Percentiles rank a stretch among this genome's conserved stretches.
Evolutionary conservation across 805 yeast genomes (phyloP).

Genomic region (Kregervanrija pseudodelftensis): DNA sequence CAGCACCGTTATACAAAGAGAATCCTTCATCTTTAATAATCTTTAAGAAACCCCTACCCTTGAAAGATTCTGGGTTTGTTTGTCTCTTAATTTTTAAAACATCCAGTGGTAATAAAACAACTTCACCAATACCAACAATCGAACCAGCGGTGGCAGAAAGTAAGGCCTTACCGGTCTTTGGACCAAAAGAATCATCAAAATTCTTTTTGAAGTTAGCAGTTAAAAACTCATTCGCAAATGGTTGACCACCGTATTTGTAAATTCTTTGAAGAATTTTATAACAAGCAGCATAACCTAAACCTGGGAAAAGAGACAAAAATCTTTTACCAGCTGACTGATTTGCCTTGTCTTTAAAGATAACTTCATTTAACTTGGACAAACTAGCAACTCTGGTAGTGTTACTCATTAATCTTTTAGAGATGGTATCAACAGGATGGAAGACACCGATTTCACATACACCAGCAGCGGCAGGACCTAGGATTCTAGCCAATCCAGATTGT

Average conservation of each 20-base stretch:
- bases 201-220: slow-evolving; percentile 61
- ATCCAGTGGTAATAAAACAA: slow-evolving; percentile 89
- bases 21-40: slow-evolving; percentile 88
- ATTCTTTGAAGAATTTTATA: slow-evolving; percentile 96
- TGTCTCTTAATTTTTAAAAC: slow-evolving; percentile 97
- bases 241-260: slow-evolving; percentile 99
- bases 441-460: slow-evolving; percentile 95
- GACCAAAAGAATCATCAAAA: slow-evolving; percentile 76
- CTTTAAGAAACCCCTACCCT: slow-evolving; percentile 91
- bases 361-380: slow-evolving; percentile 65
- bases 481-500: slow-evolving; percentile 84
- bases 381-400: slow-evolving; percentile 65
- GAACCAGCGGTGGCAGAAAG: slow-evolving; percentile 98
- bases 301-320: slow-evolving; percentile 85
- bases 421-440: slow-evolving; percentile 98
- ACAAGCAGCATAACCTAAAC: slow-evolving; percentile 96
- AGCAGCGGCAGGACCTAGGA: slow-evolving; percentile 96
- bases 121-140: slow-evolving; percentile 95
- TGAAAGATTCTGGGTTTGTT: slow-evolving; percentile 99
- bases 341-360: slow-evolving; percentile 81
- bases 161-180: slow-evolving; percentile 95
- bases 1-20: slow-evolving; percentile 96
- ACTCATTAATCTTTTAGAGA: slow-evolving; percentile 90
- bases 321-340: slow-evolving; percentile 62
- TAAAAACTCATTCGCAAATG: slow-evolving; percentile 92